These are phyloP conservation scores for Colletotrichum shisoi DNA, from an alignment of 2,329 filamentous ascomycete genomes.

Conservation along the genomic window DNA sequence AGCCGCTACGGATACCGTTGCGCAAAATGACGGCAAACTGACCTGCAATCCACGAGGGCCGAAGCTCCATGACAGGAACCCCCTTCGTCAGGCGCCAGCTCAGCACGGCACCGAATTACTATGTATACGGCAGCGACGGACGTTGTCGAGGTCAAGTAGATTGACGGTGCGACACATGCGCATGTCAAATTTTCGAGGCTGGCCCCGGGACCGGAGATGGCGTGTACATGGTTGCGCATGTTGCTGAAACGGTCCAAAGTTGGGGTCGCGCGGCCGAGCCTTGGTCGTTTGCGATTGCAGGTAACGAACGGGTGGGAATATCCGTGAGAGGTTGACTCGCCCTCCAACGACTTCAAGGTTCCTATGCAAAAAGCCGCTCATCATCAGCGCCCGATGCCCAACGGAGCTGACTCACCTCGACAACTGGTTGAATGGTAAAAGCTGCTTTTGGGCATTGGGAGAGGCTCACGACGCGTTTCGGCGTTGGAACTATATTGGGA, in stretches of 20 bases:
- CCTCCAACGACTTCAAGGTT: conserved; percentile 26
- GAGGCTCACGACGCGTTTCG: conserved; percentile 5
- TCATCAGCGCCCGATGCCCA: conserved; percentile 6
- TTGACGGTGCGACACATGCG: conserved; percentile 9
- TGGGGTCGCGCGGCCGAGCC: conserved; percentile 1
- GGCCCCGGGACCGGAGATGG: conserved; percentile 5
- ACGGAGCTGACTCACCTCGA: conserved; percentile 1
- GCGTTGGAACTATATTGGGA: background rate
- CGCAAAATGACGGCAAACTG: conserved; percentile 23
- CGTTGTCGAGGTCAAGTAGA: conserved; percentile 9
- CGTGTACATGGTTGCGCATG: background rate
- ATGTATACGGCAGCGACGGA: conserved; percentile 1
- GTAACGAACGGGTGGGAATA: conserved; percentile 26
- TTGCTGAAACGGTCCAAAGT: conserved; percentile 16
- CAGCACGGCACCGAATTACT: conserved; percentile 6
- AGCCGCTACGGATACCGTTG: background rate
- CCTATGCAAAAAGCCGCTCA: conserved; percentile 10
- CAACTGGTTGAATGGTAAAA: conserved; percentile 2
- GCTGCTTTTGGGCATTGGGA: background rate
- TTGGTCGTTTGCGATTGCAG: conserved; percentile 3
- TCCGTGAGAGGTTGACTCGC: conserved; percentile 17
- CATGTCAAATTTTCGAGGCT: conserved; percentile 12
- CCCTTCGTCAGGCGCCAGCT: conserved; percentile 12
- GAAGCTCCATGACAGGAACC: conserved; percentile 21
- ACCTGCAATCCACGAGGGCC: conserved; percentile 31